Base-by-base conservation (phyloP, 495 filamentous ascomycete genomes). In the Platismatia glauca region DNA sequence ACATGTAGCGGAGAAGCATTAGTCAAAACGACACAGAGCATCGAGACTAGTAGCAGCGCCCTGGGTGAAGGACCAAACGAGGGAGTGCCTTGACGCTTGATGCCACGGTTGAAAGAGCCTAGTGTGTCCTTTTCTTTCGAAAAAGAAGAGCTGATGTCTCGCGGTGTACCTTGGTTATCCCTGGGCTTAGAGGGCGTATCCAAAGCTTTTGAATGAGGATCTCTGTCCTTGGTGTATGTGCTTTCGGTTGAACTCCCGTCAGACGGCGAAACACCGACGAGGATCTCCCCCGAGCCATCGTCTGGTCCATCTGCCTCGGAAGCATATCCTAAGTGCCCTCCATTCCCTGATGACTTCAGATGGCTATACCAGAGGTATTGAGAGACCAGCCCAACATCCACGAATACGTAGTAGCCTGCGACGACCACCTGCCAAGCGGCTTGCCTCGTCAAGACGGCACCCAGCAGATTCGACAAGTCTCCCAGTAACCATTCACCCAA, bases 291-390 rank as follows among this genome's bases (percentile, higher is more conserved):
- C 12, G 61, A 46, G 20, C 57, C 63, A 55, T 71, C 61, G 29
- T 71, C 68, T 13, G 71, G 61, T 55, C 67, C 55, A 39, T 71
- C 62, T 37, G 66, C 48, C 8, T 57, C 57, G 4, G 38, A n/a
- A 29, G 60, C 16, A 15, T 64, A 43, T 55, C 41, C 61, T 9
- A 60, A 38, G 12, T 33, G 22, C 41, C 56, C 76, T 9, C 63
- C 70, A 56, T 72, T 76, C 48, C 71, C 63, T 29, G 64, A 70
- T 2, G 70, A 70, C 67, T 81, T 77, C 63, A 82, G 69, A 55
- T 79, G 74, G 24, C 81, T 81, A 60, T 89, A 90, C 85, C 87
- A 90, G 58, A 86, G 72, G 70, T 83, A 89, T 71, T 90, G 87
- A 35, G 74, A 70, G 6, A 86, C 81, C 31, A 90, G 75, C 5